Evolutionary conservation across 2,329 filamentous ascomycete genomes (phyloP), one percentile per base, ranked within the genome.

Genomic region (Pseudomassariella vexata): DNA sequence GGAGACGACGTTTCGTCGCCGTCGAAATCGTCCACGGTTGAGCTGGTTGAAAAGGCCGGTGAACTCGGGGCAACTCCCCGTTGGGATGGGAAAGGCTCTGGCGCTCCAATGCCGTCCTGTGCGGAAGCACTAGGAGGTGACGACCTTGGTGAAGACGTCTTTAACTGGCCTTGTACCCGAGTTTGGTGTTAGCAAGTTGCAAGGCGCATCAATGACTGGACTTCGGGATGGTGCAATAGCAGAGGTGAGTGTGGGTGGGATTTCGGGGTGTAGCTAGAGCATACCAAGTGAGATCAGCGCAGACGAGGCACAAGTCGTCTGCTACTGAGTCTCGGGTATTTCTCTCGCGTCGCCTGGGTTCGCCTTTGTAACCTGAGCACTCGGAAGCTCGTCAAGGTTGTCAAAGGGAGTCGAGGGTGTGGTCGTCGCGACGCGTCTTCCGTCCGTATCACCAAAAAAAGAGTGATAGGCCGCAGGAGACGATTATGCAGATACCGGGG

Each of bases 41-140:
- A 81, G 27, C 71, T 65, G 37, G 68, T 72, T 34, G 77, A 82
- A 37, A 81, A 64, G 32, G 76, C 68, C 37, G 77, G 76, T 32
- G 76, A 80, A 35, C 52, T 57, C 39, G 66, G 63, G n/a, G 62
- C 42, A 35, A 55, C 56, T 33, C 49, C 49, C 42, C 46, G 39
- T 39, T 52, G 52, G 52, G 52, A 51, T 48, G 52, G 53, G 48
- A 49, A 48, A 42, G n/a, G n/a, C n/a, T n/a, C n/a, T n/a, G n/a
- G n/a, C n/a, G 55, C 50, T 56, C 55, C 55, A 48, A 48, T 50
- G 58, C 67, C 68, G 66, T 76, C 73, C 71, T 70, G 74, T 72
- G 74, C 72, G 52, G 59, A 50, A 51, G 74, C 74, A 77, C 70
- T 62, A 73, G 73, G 71, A 69, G 69, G 65, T 45, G 64, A 61